phyloP scores from a whole-genome alignment of 345 rosid genomes.

The Acer saccharum region DNA sequence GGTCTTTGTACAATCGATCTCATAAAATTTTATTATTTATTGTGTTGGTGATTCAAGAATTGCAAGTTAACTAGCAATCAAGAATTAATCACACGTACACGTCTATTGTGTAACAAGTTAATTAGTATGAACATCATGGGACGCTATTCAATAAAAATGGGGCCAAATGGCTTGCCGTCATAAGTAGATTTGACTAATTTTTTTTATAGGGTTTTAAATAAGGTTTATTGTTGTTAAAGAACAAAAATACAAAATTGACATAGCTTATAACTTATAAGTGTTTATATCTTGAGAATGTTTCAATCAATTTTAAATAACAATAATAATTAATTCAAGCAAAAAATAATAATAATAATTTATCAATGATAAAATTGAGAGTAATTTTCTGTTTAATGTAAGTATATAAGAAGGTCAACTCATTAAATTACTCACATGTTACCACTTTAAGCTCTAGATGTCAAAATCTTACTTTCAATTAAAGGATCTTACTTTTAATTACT shows the following conservation, averaged over 20 bases:
- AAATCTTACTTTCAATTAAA: background rate
- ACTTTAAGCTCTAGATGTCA: background rate
- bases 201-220: background rate
- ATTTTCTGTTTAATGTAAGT: background rate
- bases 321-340: no score
- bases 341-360: no score
- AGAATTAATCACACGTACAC: conserved; percentile 2
- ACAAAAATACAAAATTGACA: no score
- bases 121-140: background rate
- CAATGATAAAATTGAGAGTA: background rate
- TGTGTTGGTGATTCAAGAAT: background rate
- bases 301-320: background rate
- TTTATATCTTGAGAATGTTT: background rate
- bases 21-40: background rate
- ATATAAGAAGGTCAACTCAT: background rate
- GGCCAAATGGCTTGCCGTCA: background rate
- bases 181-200: background rate
- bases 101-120: background rate
- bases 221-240: background rate
- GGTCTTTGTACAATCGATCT: conserved; percentile 10
- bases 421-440: background rate
- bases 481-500: background rate
- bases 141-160: background rate
- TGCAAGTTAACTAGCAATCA: conserved; percentile 23
- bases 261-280: background rate